Conservation (phyloP, 257 asterid species). For the Solanum sitiens region DNA sequence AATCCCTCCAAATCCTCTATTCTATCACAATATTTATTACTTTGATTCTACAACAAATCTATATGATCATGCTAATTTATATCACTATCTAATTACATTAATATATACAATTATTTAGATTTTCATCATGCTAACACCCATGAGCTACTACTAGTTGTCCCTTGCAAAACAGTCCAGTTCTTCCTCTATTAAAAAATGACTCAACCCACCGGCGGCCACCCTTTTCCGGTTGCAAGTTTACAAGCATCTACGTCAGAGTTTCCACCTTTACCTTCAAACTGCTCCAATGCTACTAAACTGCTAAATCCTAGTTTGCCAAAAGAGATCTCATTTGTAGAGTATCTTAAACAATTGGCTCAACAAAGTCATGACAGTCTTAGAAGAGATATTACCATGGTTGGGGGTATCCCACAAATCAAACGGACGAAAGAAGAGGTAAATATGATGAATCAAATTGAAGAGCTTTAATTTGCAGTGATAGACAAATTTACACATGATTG, state of each 20-base stretch:
- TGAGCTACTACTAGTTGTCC: too few relatives aligned
- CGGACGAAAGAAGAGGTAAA: background rate
- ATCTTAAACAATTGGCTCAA: background rate
- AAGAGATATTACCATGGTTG: background rate
- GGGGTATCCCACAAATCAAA: background rate
- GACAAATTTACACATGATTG: background rate
- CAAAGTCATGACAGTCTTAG: background rate
- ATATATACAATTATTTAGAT: too few relatives aligned
- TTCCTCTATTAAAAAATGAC: too few relatives aligned
- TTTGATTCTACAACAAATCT: too few relatives aligned
- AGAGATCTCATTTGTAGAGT: background rate
- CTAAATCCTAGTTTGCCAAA: background rate
- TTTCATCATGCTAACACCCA: too few relatives aligned
- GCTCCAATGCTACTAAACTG: background rate
- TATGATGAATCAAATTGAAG: too few relatives aligned
- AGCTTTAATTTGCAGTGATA: background rate
- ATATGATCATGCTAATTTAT: too few relatives aligned
- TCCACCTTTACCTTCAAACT: background rate
- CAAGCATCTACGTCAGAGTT: background rate
- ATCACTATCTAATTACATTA: too few relatives aligned
- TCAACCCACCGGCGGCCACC: background rate
- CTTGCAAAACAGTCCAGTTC: too few relatives aligned
- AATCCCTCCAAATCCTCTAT: too few relatives aligned
- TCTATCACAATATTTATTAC: too few relatives aligned
- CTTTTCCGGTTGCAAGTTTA: too few relatives aligned